Evolutionary conservation across 2,329 filamentous ascomycete species (phyloP).

Genomic region (Fusarium marasasianum): DNA sequence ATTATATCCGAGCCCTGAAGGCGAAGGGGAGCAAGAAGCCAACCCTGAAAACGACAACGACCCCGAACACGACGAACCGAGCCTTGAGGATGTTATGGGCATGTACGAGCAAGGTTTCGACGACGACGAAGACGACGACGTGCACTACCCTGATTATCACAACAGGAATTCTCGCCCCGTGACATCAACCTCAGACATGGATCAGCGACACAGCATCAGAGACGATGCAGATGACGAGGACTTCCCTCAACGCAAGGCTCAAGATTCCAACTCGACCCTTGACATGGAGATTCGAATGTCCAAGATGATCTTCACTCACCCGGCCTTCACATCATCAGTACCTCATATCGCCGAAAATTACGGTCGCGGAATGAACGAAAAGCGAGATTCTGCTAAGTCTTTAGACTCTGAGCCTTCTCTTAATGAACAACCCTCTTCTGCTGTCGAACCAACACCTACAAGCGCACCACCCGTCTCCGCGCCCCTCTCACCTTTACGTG

Average conservation of each 20-base stretch:
- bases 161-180: slow-evolving; percentile 40
- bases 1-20: slow-evolving; percentile 50
- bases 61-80: slow-evolving; percentile 63
- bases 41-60: slow-evolving; percentile 44
- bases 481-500: slow-evolving; percentile 29
- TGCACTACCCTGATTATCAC: slow-evolving; percentile 42
- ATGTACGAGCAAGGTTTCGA: slow-evolving; percentile 73
- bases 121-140: slow-evolving; percentile 54
- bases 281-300: slow-evolving; percentile 53
- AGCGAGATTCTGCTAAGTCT: slow-evolving; percentile 63
- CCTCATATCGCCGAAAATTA: slow-evolving; percentile 50
- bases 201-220: slow-evolving; percentile 13
- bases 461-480: slow-evolving; percentile 13
- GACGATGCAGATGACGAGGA: slow-evolving; percentile 32
- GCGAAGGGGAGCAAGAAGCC: slow-evolving; percentile 45
- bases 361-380: slow-evolving; percentile 46
- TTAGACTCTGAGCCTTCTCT: slow-evolving; percentile 50
- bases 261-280: slow-evolving; percentile 43
- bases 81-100: slow-evolving; percentile 74
- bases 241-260: slow-evolving; percentile 25
- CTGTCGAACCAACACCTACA: slow-evolving; percentile 3
- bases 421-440: slow-evolving; percentile 36
- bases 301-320: slow-evolving; percentile 52
- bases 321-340: slow-evolving; percentile 52
- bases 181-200: slow-evolving; percentile 51